Evolutionary conservation across 768 basidiomycete species (phyloP).

Genomic region (Mycena floridula): DNA sequence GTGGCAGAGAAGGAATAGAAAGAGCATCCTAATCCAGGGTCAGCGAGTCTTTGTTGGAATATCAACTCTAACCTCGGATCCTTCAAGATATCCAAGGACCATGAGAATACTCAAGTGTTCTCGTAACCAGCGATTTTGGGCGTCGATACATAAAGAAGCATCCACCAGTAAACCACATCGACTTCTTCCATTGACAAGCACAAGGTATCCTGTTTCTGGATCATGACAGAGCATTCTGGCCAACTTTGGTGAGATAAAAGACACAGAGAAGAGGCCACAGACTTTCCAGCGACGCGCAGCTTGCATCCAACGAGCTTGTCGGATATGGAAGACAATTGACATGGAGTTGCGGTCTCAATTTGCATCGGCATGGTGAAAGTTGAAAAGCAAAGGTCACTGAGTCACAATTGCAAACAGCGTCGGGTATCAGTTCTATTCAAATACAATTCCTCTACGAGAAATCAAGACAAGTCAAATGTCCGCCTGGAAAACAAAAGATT

Average conservation of each 20-base stretch:
- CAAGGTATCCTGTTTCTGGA: constrained; percentile 33
- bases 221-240: constrained; percentile 56
- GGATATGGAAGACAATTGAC: constrained; percentile 33
- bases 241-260: constrained; percentile 7
- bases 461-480: too few relatives aligned
- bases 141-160: constrained; percentile 43
- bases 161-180: constrained; percentile 52
- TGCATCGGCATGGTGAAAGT: constrained; percentile 54
- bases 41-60: too few relatives aligned
- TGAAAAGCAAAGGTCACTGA: too few relatives aligned
- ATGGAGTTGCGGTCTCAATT: constrained; percentile 40
- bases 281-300: constrained; percentile 57
- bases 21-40: too few relatives aligned
- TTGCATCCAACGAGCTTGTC: constrained; percentile 40
- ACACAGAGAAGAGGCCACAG: constrained; percentile 11
- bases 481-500: neutral
- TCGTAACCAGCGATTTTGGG: constrained; percentile 36
- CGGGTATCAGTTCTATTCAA: too few relatives aligned
- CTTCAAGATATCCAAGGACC: constrained; percentile 56
- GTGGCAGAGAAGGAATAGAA: neutral
- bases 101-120: constrained; percentile 47
- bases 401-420: neutral
- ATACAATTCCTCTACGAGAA: too few relatives aligned
- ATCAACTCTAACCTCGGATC: neutral
- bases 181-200: constrained; percentile 47